Conservation (phyloP, 73 alveolate genomes). For the Paramecium octaurelia region DNA sequence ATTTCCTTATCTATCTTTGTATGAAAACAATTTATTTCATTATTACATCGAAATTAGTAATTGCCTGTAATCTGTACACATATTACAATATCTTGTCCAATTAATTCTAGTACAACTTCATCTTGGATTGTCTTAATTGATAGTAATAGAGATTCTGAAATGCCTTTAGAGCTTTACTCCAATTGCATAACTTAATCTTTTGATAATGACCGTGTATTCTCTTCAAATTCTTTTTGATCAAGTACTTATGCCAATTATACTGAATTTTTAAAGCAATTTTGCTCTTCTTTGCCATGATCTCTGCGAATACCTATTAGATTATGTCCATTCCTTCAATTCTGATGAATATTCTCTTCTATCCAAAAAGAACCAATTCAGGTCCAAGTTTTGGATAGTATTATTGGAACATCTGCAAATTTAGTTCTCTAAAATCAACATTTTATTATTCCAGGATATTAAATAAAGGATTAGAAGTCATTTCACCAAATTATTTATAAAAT, state of each 20-base stretch:
- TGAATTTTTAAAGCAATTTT: not conserved
- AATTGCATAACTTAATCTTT: not conserved
- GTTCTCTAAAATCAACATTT: constrained; percentile 59
- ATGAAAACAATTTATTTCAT: not conserved
- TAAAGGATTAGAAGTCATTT: constrained; percentile 59
- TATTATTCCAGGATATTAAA: constrained; percentile 57
- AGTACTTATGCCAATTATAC: not conserved
- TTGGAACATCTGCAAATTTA: not conserved
- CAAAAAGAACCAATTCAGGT: not conserved
- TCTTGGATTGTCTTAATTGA: not conserved
- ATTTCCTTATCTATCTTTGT: not conserved
- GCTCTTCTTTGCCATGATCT: not conserved
- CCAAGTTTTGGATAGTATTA: not conserved
- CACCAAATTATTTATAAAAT: constrained; percentile 87
- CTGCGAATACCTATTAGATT: not conserved
- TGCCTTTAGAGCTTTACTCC: not conserved
- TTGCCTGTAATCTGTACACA: not conserved
- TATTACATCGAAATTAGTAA: not conserved
- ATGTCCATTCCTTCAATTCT: constrained; percentile 38
- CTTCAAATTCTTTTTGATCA: not conserved
- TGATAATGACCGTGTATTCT: not conserved
- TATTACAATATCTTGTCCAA: not conserved
- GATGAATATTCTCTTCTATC: not conserved
- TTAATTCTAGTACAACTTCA: not conserved
- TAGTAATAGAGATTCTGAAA: not conserved